These are phyloP conservation scores for Chaetomium tenue DNA, from an alignment of 495 filamentous ascomycete genomes.

Conservation along the genomic window DNA sequence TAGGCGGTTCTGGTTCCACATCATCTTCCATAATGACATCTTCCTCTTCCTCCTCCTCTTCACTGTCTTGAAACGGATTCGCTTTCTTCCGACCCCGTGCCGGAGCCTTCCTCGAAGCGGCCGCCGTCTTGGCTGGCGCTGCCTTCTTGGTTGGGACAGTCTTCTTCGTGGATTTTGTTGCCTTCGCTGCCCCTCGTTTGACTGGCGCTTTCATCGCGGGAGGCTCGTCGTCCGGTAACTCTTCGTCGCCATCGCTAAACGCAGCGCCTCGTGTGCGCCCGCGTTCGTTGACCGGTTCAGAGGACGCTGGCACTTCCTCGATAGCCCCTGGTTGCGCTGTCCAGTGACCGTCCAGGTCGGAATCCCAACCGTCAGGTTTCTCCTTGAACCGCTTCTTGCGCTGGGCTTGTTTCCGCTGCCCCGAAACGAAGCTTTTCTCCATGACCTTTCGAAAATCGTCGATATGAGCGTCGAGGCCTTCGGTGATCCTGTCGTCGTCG, in stretches of 20 bases:
- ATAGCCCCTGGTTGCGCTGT: constrained; percentile 71
- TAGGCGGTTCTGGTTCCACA: constrained; percentile 40
- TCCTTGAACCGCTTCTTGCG: constrained; percentile 58
- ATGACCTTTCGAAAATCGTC: constrained; percentile 65
- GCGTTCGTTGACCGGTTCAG: constrained; percentile 45
- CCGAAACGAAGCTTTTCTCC: constrained; percentile 69
- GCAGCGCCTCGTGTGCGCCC: constrained; percentile 31
- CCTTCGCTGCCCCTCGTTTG: constrained; percentile 38
- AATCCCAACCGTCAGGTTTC: constrained; percentile 85
- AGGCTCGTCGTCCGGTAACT: constrained; percentile 41
- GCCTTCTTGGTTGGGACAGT: constrained; percentile 44
- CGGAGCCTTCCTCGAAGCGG: constrained; percentile 39
- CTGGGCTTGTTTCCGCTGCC: constrained; percentile 58
- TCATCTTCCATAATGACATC: constrained; percentile 64
- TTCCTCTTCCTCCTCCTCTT: constrained; percentile 59
- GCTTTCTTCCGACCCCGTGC: constrained; percentile 48
- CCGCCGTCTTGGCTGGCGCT: constrained; percentile 37
- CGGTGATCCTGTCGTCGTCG: constrained; percentile 60
- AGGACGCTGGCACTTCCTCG: constrained; percentile 44
- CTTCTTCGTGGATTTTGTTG: constrained; percentile 39
- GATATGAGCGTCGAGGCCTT: constrained; percentile 66
- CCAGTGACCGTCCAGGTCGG: constrained; percentile 82
- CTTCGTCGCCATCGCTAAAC: constrained; percentile 38
- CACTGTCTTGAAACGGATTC: constrained; percentile 56
- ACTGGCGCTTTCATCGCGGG: constrained; percentile 31